phyloP scores from a whole-genome alignment of 208 protist species.

The Acanthamoeba divionensis region DNA sequence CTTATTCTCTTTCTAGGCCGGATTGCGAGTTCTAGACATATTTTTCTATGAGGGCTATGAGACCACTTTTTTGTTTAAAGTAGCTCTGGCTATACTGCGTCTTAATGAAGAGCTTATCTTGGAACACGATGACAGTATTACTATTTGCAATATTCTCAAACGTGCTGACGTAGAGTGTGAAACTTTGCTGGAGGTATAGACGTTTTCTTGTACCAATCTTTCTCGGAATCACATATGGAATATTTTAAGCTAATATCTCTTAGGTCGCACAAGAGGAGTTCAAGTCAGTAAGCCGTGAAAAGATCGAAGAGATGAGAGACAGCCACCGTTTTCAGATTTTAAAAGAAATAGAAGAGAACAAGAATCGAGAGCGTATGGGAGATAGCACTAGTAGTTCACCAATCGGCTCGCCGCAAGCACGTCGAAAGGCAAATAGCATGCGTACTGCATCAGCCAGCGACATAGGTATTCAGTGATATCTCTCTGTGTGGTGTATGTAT shows the following conservation, averaged over 20 bases:
- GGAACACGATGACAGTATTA: neutral
- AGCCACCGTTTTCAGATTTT: neutral
- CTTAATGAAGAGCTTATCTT: conserved; percentile 63
- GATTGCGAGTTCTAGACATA: conserved; percentile 72
- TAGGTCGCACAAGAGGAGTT: conserved; percentile 33
- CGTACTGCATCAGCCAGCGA: too few species aligned
- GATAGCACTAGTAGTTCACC: too few species aligned
- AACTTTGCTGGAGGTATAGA: neutral
- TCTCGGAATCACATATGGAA: neutral
- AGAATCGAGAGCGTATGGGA: neutral
- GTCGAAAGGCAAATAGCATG: too few species aligned
- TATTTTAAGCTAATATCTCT: neutral
- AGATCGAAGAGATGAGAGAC: neutral
- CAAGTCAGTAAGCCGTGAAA: neutral
- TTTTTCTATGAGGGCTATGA: conserved; percentile 71
- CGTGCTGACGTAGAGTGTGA: neutral
- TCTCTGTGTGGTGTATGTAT: too few species aligned
- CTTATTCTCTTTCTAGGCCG: conserved; percentile 52
- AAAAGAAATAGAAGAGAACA: conserved; percentile 42
- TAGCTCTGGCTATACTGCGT: conserved; percentile 61
- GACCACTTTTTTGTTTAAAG: conserved; percentile 70
- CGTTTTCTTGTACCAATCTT: neutral
- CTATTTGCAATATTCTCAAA: neutral
- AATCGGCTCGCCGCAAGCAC: too few species aligned
- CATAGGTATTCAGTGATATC: too few species aligned